Base-by-base conservation (phyloP, 75 land plant species). In the Pinus tabuliformis region DNA sequence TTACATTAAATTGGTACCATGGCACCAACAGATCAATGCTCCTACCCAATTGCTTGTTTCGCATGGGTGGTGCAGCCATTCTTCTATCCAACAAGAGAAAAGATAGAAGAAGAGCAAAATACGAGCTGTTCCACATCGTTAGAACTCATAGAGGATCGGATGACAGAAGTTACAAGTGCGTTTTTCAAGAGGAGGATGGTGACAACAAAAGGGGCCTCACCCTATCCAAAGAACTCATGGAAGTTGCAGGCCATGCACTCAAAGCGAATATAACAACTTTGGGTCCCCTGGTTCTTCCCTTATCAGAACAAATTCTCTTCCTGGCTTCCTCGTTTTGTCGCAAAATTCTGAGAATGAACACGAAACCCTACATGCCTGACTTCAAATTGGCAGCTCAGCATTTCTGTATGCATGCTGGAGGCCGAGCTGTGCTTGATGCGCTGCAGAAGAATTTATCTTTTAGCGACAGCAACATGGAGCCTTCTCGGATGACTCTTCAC, bases 101-200 rank as follows among this genome's bases (percentile, higher is more conserved):
- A 15, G 95, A 92, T 72, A 71, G 75, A 78, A 76, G 81, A 56
- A 81, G 82, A 2, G 88, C 98, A 17, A 95, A 90, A 83, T 95
- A 92, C 83, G 64, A 84, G 28, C 89, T 95, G 58, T 83, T 84
- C 24, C 98, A 92, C 78, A 75, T 92, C 3, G 98, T 95, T 16
- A 79, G 98, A 21, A 95, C 98, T 5, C 98, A 95, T 85, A 92
- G 87, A 62, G 98, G 91, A 12, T 86, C 90, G 7, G 93, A 89
- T 42, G 93, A 90, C 59, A 64, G 87, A 20, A 88, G 95, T 57
- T 76, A 78, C 75, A 87, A 89, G 83, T 81, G 83, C 37, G 87
- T 96, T 3, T 80, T 82, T 71, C 99, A 96, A 70, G 90, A 33
- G 33, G 33, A 93, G 77, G 91, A 96, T 77, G 99, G 93, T 63